Conservation (phyloP, 306 rosid genomes). For the Cucurbita argyrosperma region DNA sequence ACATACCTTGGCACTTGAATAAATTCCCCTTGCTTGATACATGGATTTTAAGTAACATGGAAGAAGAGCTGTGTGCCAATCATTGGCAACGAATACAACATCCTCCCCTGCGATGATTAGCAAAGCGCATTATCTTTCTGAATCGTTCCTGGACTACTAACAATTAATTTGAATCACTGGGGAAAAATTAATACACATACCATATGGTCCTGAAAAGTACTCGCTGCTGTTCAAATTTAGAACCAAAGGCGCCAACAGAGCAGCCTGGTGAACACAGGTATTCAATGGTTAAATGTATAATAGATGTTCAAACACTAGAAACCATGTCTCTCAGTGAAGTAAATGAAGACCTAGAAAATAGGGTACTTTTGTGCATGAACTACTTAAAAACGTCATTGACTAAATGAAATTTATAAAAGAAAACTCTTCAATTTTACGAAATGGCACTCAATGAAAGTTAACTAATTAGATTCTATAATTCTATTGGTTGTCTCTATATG, state of each 20-base stretch:
- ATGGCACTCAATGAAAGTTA: background rate
- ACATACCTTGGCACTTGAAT: constrained; percentile 29
- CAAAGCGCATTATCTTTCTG: background rate
- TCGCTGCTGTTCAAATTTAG: constrained; percentile 25
- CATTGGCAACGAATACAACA: constrained; percentile 26
- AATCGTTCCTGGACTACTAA: background rate
- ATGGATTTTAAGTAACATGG: constrained; percentile 31
- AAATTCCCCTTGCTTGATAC: constrained; percentile 26
- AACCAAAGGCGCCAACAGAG: constrained; percentile 33
- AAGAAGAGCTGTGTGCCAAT: constrained; percentile 39
- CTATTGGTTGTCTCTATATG: background rate
- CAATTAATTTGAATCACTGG: background rate
- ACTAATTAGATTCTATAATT: background rate
- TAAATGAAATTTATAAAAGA: background rate
- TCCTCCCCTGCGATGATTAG: constrained; percentile 25
- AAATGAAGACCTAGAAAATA: background rate
- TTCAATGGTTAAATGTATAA: background rate
- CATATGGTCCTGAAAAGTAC: constrained; percentile 34
- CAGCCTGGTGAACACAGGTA: constrained; percentile 20
- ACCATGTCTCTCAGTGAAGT: background rate
- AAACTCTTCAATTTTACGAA: background rate
- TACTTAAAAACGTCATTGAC: background rate
- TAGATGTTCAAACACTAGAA: background rate
- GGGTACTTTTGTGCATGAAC: background rate
- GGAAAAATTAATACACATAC: constrained; percentile 6